Evolutionary conservation across 495 filamentous ascomycete genomes (phyloP).

Genomic region (Aspergillus asperescens): DNA sequence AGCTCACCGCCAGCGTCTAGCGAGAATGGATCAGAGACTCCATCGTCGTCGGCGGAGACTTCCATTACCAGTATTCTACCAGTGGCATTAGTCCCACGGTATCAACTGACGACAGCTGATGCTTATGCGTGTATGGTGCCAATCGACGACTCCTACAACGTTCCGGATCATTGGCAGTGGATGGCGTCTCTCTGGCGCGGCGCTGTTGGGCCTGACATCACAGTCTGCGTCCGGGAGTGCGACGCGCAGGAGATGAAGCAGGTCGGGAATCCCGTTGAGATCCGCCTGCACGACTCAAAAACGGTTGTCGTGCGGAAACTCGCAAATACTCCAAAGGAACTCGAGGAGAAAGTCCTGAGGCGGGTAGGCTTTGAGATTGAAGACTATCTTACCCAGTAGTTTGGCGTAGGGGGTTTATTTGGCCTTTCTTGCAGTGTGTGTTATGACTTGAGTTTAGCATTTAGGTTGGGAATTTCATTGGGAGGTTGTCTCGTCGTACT

Average conservation of each 20-base stretch:
- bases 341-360: conserved; percentile 63
- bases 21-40: conserved; percentile 27
- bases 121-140: conserved; percentile 64
- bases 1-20: conserved; percentile 28
- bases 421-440: not conserved
- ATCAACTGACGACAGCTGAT: conserved; percentile 71
- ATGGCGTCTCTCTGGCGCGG: conserved; percentile 92
- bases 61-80: conserved; percentile 35
- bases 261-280: conserved; percentile 44
- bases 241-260: conserved; percentile 44
- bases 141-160: conserved; percentile 70
- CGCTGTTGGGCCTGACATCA: conserved; percentile 80
- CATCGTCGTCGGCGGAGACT: conserved; percentile 20
- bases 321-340: conserved; percentile 28
- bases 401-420: not conserved
- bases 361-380: conserved; percentile 77
- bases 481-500: conserved; percentile 2
- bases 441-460: conserved; percentile 12
- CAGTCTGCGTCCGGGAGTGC: conserved; percentile 54
- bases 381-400: conserved; percentile 60
- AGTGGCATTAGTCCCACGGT: conserved; percentile 70
- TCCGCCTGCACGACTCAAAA: conserved; percentile 47
- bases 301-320: conserved; percentile 55
- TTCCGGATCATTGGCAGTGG: conserved; percentile 97
- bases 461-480: not conserved